Percentiles rank a stretch among this genome's conserved stretches.
These are phyloP conservation scores for Barnettozyma sp. DNA, from an alignment of 805 yeast species.

Conservation along the genomic window DNA sequence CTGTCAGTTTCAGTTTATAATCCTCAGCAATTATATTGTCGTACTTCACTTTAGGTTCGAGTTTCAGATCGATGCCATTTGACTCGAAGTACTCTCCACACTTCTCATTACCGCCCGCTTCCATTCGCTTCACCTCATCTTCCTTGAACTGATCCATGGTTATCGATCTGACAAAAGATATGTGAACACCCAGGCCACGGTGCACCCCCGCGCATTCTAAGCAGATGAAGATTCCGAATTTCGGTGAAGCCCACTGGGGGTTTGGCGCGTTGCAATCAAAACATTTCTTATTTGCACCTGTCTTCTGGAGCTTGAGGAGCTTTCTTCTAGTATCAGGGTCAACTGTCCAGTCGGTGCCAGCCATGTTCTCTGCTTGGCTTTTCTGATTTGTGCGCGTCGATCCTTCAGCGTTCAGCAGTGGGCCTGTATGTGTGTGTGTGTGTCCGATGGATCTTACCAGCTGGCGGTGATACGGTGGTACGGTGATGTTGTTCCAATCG, in stretches of 20 bases:
- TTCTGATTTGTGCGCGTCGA: background rate
- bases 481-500: too few species aligned
- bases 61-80: conserved; percentile 60
- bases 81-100: conserved; percentile 60
- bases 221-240: conserved; percentile 94
- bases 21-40: conserved; percentile 92
- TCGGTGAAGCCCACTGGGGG: conserved; percentile 99
- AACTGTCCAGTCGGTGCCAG: conserved; percentile 74
- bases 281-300: conserved; percentile 79
- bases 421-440: too few species aligned
- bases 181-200: conserved; percentile 92
- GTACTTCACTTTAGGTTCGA: conserved; percentile 70
- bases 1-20: conserved; percentile 74
- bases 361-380: conserved; percentile 11
- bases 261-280: conserved; percentile 93
- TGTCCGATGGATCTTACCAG: too few species aligned
- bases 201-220: conserved; percentile 97
- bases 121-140: conserved; percentile 87
- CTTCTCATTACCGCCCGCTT: conserved; percentile 82
- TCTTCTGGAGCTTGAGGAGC: conserved; percentile 67
- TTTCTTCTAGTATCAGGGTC: conserved; percentile 90
- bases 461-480: too few species aligned
- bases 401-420: too few species aligned
- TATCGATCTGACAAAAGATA: conserved; percentile 91
- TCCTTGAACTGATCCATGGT: conserved; percentile 98